These are phyloP conservation scores for Penicillium frequentans DNA, from an alignment of 2,329 filamentous ascomycete species.

Conservation along the genomic window DNA sequence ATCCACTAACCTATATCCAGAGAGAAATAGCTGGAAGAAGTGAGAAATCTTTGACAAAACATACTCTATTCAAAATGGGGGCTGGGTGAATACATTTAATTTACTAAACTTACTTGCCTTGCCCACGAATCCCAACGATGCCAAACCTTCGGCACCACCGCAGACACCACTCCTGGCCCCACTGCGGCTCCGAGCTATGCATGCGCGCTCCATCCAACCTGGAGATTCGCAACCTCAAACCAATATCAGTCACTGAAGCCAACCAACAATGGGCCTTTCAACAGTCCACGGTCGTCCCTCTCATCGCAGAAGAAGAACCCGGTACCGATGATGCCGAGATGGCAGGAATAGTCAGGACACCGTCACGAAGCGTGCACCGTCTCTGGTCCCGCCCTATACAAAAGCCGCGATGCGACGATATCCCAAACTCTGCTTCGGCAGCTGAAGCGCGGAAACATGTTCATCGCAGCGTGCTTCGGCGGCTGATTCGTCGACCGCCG, in stretches of 20 bases:
- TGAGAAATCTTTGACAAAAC: neutral
- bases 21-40: neutral
- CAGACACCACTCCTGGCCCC: conserved; percentile 40
- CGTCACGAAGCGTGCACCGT: conserved; percentile 16
- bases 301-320: conserved; percentile 23
- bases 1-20: neutral
- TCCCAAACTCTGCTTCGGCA: conserved; percentile 2
- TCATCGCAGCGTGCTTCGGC: conserved; percentile 25
- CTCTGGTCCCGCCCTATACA: conserved; percentile 24
- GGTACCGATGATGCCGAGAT: conserved; percentile 32
- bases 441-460: conserved; percentile 13
- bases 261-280: conserved; percentile 15
- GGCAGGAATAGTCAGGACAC: conserved; percentile 33
- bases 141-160: conserved; percentile 28
- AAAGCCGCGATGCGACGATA: neutral
- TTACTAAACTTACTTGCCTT: neutral
- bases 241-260: neutral
- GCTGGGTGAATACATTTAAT: neutral
- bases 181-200: conserved; percentile 27
- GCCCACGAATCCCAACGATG: conserved; percentile 17
- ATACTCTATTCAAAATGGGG: conserved; percentile 4
- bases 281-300: conserved; percentile 4
- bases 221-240: conserved; percentile 19
- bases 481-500: conserved; percentile 30
- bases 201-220: conserved; percentile 21